These are phyloP conservation scores for Umbelopsis sp. DNA, from an alignment of 192 early-diverging fungal species.

Conservation along the genomic window DNA sequence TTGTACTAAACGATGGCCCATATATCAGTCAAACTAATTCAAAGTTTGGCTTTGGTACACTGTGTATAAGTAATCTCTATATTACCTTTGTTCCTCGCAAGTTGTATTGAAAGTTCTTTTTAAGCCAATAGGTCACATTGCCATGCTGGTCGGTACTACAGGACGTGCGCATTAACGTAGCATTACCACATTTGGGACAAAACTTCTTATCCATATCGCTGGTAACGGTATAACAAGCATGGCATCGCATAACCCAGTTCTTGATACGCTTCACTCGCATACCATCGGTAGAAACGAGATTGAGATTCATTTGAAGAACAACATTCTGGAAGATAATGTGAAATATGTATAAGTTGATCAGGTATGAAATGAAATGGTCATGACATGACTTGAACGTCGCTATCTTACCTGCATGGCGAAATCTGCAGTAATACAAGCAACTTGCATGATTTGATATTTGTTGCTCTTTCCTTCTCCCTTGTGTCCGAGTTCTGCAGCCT, in stretches of 20 bases:
- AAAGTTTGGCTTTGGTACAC: too few species aligned
- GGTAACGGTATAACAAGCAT: constrained; percentile 83
- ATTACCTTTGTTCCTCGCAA: constrained; percentile 81
- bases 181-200: constrained; percentile 89
- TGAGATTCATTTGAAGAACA: constrained; percentile 88
- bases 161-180: constrained; percentile 84
- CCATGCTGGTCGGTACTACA: constrained; percentile 81
- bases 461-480: constrained; percentile 41
- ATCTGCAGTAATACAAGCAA: constrained; percentile 89
- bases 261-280: constrained; percentile 73
- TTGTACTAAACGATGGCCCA: constrained; percentile 56
- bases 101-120: constrained; percentile 90
- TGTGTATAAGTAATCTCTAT: neutral
- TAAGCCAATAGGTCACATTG: constrained; percentile 78
- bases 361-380: neutral
- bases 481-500: constrained; percentile 57
- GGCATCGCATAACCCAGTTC: constrained; percentile 91
- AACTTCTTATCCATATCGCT: constrained; percentile 88
- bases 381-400: neutral
- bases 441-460: constrained; percentile 50
- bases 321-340: constrained; percentile 66
- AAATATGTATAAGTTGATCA: too few species aligned
- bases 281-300: constrained; percentile 84
- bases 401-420: constrained; percentile 85
- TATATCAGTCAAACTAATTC: constrained; percentile 5